Conservation (phyloP, 78 protist genomes). For the Tieghemostelium lacteum region DNA sequence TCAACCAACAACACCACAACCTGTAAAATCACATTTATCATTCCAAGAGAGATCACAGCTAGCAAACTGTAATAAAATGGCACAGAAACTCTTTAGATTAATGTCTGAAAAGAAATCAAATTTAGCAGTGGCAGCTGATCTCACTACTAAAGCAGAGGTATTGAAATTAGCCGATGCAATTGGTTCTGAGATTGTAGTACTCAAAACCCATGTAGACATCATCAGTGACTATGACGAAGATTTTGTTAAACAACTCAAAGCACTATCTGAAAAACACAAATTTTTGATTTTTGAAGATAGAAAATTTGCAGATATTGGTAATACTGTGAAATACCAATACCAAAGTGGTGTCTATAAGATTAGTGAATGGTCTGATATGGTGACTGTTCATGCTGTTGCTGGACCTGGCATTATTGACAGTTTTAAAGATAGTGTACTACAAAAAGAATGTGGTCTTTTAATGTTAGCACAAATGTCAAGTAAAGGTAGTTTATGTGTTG, state of each 20-base stretch:
- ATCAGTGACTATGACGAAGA: conserved; percentile 84
- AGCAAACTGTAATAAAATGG: conserved; percentile 67
- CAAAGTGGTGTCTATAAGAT: conserved; percentile 88
- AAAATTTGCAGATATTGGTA: conserved; percentile 97
- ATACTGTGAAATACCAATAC: conserved; percentile 86
- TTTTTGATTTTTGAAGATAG: conserved; percentile 95
- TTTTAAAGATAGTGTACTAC: conserved; percentile 16
- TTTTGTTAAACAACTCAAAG: conserved; percentile 19
- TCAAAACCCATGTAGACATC: conserved; percentile 96
- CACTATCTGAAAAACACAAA: conserved; percentile 80
- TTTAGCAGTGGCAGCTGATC: conserved; percentile 87
- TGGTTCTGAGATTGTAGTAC: conserved; percentile 88
- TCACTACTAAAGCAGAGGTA: conserved; percentile 59
- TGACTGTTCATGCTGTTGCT: conserved; percentile 84
- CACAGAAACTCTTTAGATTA: conserved; percentile 43
- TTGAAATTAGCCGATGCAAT: conserved; percentile 76
- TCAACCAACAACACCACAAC: conserved; percentile 12
- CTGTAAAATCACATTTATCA: background rate
- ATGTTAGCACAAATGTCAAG: conserved; percentile 93
- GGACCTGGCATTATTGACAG: conserved; percentile 88
- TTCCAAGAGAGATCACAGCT: conserved; percentile 79
- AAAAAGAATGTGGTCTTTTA: conserved; percentile 83
- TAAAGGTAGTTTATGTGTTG: conserved; percentile 65
- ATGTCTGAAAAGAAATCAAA: conserved; percentile 88
- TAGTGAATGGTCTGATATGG: conserved; percentile 77